A percentile compares a stretch with the other conserved stretches of the same genome.
These are phyloP conservation scores for Discostella stelligera DNA, from an alignment of 352 stramenopile species.

Conservation along the genomic window DNA sequence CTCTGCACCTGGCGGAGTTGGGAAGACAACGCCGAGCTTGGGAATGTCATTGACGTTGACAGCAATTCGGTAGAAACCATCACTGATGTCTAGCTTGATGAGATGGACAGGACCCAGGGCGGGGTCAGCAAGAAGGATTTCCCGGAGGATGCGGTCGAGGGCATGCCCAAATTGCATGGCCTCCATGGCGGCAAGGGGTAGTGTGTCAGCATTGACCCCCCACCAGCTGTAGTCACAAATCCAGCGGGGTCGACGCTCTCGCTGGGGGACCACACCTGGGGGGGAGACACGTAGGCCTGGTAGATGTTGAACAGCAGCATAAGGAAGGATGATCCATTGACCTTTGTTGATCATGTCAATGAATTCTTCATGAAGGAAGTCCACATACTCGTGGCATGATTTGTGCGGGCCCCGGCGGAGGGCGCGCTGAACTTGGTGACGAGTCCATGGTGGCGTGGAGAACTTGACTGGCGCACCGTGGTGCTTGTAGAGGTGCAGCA, in stretches of 20 bases:
- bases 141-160: slow-evolving; percentile 21
- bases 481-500: slow-evolving; percentile 10
- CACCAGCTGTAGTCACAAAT: slow-evolving; percentile 52
- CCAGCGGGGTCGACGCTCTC: slow-evolving; percentile 25
- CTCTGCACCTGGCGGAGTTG: slow-evolving; percentile 14
- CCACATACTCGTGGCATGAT: slow-evolving; percentile 17
- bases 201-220: slow-evolving; percentile 28
- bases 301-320: slow-evolving; percentile 5
- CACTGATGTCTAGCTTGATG: slow-evolving; percentile 40
- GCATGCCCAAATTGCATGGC: slow-evolving; percentile 56
- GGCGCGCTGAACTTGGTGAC: not conserved
- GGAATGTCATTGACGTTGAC: slow-evolving; percentile 32
- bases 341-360: slow-evolving; percentile 23
- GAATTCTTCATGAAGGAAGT: slow-evolving; percentile 50
- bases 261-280: slow-evolving; percentile 36
- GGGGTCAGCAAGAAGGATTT: slow-evolving; percentile 32
- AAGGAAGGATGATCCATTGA: slow-evolving; percentile 47
- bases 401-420: slow-evolving; percentile 14
- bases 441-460: not conserved
- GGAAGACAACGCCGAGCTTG: slow-evolving; percentile 43
- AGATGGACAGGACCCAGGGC: slow-evolving; percentile 27
- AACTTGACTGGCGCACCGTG: slow-evolving; percentile 15
- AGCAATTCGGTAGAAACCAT: slow-evolving; percentile 50
- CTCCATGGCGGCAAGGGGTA: slow-evolving; percentile 20
- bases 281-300: slow-evolving; percentile 22